Percentiles rank a stretch among this genome's conserved stretches.
These are phyloP conservation scores for Pinus albicaulis DNA, from an alignment of 75 land plant genomes.

Conservation along the genomic window DNA sequence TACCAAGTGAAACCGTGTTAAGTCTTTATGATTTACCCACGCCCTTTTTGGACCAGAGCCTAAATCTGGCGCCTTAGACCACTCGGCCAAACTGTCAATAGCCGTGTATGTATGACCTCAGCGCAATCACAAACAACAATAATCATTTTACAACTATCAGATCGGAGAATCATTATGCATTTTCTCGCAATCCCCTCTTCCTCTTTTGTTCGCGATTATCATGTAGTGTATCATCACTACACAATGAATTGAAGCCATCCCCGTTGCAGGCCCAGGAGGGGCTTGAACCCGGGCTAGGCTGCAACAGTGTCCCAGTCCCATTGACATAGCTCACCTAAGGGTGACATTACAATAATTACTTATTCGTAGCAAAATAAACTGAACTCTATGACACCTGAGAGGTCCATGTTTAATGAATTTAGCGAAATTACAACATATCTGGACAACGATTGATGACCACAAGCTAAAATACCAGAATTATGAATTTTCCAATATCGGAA, in stretches of 20 bases:
- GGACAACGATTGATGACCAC: neutral
- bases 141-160: neutral
- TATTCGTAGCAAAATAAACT: neutral
- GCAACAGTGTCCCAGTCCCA: no score
- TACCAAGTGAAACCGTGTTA: no score
- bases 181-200: neutral
- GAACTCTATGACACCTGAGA: no score
- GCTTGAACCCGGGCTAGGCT: no score
- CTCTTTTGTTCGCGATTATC: neutral
- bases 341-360: no score
- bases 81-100: conserved; percentile 98
- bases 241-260: neutral
- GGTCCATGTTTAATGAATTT: no score
- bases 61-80: conserved; percentile 99
- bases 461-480: neutral
- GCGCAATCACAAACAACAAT: neutral
- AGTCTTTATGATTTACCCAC: no score
- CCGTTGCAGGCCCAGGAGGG: no score
- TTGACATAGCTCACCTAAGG: no score
- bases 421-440: no score
- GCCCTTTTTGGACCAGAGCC: conserved; percentile 99
- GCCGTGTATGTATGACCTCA: neutral
- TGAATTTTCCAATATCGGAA: neutral
- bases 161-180: neutral
- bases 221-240: neutral